These are phyloP conservation scores for carrot (Daucus carota) DNA, from an alignment of 129 eudicot genomes.

Conservation along the genomic window DNA sequence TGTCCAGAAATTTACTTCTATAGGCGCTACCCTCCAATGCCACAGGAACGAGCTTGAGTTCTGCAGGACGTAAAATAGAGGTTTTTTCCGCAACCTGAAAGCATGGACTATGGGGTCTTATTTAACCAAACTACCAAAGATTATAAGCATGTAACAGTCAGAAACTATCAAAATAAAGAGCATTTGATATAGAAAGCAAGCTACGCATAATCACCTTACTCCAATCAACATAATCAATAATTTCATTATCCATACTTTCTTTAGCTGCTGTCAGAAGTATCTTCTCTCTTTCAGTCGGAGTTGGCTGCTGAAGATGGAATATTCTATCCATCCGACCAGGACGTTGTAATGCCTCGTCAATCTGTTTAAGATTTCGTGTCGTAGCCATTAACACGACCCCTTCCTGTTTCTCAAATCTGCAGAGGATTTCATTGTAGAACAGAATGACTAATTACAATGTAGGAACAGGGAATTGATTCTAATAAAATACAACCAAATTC, in stretches of 20 bases:
- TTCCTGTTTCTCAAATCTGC: slow-evolving; percentile 94
- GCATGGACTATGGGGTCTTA: slow-evolving; percentile 4
- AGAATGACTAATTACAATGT: not conserved
- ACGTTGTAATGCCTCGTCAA: slow-evolving; percentile 84
- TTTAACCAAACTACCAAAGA: not conserved
- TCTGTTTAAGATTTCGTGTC: slow-evolving; percentile 57
- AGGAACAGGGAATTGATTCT: not conserved
- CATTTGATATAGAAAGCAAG: not conserved
- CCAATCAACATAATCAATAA: slow-evolving; percentile 80
- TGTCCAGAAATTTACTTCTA: slow-evolving; percentile 69
- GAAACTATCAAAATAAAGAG: not conserved
- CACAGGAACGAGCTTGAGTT: slow-evolving; percentile 70
- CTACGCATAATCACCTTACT: slow-evolving; percentile 37
- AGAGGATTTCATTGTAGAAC: slow-evolving; percentile 4
- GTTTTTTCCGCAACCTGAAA: slow-evolving; percentile 95
- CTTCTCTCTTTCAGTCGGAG: slow-evolving; percentile 71
- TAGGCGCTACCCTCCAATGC: slow-evolving; percentile 87
- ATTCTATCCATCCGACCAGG: slow-evolving; percentile 98
- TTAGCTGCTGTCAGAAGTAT: slow-evolving; percentile 67
- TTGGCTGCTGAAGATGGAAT: slow-evolving; percentile 79
- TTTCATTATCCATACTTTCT: slow-evolving; percentile 79
- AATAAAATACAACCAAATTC: not conserved
- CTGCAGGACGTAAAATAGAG: slow-evolving; percentile 67
- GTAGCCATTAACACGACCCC: slow-evolving; percentile 98
- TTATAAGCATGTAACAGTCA: not conserved